Evolutionary conservation across 495 filamentous ascomycete genomes (phyloP), one percentile per base, ranked within the genome.

Genomic region (Talaromyces adpressus): DNA sequence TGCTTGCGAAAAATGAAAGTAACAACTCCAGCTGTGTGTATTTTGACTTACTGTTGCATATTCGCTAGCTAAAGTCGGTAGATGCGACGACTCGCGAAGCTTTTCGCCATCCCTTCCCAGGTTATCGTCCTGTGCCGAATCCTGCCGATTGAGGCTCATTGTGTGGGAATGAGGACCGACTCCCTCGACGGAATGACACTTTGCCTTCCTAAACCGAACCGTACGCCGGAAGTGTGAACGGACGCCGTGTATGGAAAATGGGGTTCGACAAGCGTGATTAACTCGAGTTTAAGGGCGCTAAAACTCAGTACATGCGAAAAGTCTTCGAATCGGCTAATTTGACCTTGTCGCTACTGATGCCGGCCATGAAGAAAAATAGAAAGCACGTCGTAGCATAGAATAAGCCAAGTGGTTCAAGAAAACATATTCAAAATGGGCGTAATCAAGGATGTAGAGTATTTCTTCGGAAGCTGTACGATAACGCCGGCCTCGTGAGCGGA

Each of bases 71-170:
- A 69, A 63, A 18, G 30, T 64, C 8, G 60, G 62, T 22, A 59
- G 59, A 16, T 36, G 41, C 16, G 64, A 22, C 30, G 61, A 47
- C 47, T 68, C 66, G 68, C 72, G 52, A 9, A 61, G 27, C 29
- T 53, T 41, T 32, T 32, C 45, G 45, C 45, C 23, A 32, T 52
- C 27, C 23, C 60, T 29, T 51, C 41, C 18, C 18, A 32, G 29
- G 11, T 62, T 34, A 11, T 52, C 45, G 41, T 18, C 27, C 45
- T 36, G 60, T 12, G 27, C 45, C 30, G 60, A 53, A 62, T 62
- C 45, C 9, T 53, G 60, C 18, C 39, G 60, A 34, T 62, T 36
- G 60, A 62, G 60, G 45, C 47, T 62, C 60, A 62, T 62, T 52
- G 39, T 62, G 60, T 20, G 25, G 29, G 32, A 51, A 25, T 56